Conservation (phyloP, 345 rosid species). For the Murraya paniculata region DNA sequence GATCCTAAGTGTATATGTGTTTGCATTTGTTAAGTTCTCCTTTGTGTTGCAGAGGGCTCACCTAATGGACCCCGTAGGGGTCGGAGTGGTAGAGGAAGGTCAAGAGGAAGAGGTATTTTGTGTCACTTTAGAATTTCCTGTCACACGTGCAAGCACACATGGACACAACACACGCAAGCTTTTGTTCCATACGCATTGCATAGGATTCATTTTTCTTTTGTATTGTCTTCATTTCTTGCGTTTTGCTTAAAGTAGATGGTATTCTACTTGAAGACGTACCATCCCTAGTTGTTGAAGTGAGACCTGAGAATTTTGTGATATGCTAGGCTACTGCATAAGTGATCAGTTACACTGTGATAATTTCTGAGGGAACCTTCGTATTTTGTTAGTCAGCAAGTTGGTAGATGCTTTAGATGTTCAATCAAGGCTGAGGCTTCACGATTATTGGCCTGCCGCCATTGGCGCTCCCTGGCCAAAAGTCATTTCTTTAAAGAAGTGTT, state of each 20-base stretch:
- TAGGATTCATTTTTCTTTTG: neutral
- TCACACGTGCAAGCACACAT: neutral
- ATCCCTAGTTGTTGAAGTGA: neutral
- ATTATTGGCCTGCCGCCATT: neutral
- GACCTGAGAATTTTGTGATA: neutral
- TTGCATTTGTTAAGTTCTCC: neutral
- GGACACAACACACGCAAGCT: neutral
- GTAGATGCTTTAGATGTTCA: neutral
- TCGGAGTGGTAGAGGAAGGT: slow-evolving; percentile 65
- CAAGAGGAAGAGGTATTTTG: slow-evolving; percentile 42
- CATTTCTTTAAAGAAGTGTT: neutral
- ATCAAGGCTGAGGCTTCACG: neutral
- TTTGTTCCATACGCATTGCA: neutral
- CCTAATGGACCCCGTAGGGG: slow-evolving; percentile 72
- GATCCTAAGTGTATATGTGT: neutral
- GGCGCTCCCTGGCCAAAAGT: neutral
- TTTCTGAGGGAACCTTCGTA: neutral
- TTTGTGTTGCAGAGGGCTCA: slow-evolving; percentile 52
- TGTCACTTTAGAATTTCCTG: neutral
- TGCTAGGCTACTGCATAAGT: neutral
- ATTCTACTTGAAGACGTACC: neutral
- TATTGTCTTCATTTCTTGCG: neutral
- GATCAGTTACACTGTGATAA: neutral
- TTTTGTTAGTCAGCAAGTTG: neutral
- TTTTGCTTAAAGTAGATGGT: neutral